A percentile compares a stretch with the other conserved stretches of the same genome.
These are phyloP conservation scores for Fusarium sp. DNA, from an alignment of 2,329 filamentous ascomycete genomes.

Conservation along the genomic window DNA sequence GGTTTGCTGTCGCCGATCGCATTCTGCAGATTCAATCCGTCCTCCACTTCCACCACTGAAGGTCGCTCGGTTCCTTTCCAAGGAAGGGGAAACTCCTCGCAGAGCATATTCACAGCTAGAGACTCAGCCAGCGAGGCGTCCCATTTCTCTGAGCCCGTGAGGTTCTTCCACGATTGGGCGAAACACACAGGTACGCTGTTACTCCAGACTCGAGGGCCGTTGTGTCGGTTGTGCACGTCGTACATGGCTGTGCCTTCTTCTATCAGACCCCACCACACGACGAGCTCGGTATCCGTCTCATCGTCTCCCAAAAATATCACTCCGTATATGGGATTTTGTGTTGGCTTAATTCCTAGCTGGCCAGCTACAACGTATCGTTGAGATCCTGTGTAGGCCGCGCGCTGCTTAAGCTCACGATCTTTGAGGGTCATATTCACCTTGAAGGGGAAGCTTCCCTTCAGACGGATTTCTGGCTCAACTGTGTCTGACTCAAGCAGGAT, in stretches of 20 bases:
- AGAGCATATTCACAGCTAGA: constrained; percentile 44
- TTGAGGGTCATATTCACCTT: constrained; percentile 44
- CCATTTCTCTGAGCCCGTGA: constrained; percentile 40
- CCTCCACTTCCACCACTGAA: constrained; percentile 44
- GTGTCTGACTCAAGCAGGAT: constrained; percentile 43
- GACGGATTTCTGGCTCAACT: constrained; percentile 39
- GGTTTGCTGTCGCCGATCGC: constrained; percentile 38
- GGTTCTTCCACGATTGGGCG: constrained; percentile 45
- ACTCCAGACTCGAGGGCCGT: constrained; percentile 44
- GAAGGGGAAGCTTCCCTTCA: constrained; percentile 46
- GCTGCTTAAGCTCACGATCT: constrained; percentile 40
- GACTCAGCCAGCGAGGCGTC: constrained; percentile 41
- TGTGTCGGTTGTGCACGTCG: constrained; percentile 42
- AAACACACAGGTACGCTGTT: constrained; percentile 48
- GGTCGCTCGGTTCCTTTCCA: constrained; percentile 41
- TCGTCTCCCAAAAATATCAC: constrained; percentile 45
- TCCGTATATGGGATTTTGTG: constrained; percentile 46
- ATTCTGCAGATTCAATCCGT: constrained; percentile 41
- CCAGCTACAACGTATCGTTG: constrained; percentile 44
- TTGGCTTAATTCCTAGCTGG: constrained; percentile 38
- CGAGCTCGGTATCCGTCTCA: constrained; percentile 42
- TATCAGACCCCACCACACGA: constrained; percentile 49
- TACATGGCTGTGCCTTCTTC: constrained; percentile 46
- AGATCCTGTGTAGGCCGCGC: constrained; percentile 46
- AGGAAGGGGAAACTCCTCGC: constrained; percentile 44